Evolutionary conservation across 2,329 filamentous ascomycete genomes (phyloP).

Genomic region (Cryphonectria radicalis): DNA sequence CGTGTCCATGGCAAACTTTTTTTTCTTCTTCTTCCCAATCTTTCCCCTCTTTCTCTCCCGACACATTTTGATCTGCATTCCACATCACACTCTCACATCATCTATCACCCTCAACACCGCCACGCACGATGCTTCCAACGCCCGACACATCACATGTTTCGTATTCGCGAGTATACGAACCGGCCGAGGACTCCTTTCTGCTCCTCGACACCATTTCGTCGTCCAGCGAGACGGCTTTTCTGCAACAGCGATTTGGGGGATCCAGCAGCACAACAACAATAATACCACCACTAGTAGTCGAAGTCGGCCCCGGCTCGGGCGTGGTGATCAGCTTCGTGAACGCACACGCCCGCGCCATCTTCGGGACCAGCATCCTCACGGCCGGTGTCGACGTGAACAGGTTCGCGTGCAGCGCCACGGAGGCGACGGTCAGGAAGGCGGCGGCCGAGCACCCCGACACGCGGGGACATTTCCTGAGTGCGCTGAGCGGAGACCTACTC

Average conservation of each 20-base stretch:
- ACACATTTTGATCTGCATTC: neutral
- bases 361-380: slow-evolving; percentile 73
- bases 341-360: slow-evolving; percentile 72
- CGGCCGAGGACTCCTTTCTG: slow-evolving; percentile 93
- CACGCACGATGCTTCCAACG: slow-evolving; percentile 77
- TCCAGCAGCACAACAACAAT: slow-evolving; percentile 39
- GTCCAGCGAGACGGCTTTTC: slow-evolving; percentile 67
- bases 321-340: slow-evolving; percentile 89
- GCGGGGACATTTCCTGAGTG: slow-evolving; percentile 63
- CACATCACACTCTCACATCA: neutral
- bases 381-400: slow-evolving; percentile 84
- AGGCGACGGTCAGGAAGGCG: slow-evolving; percentile 65
- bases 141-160: slow-evolving; percentile 91
- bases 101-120: neutral
- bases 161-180: slow-evolving; percentile 89
- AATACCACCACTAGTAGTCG: slow-evolving; percentile 67
- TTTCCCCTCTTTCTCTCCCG: neutral
- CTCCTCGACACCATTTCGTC: slow-evolving; percentile 89
- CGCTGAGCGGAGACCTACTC: slow-evolving; percentile 72
- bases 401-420: slow-evolving; percentile 79
- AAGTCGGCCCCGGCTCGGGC: slow-evolving; percentile 90
- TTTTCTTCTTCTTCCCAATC: too few species aligned
- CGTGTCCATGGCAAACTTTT: slow-evolving; percentile 26
- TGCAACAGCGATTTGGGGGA: slow-evolving; percentile 63
- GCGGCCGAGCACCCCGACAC: slow-evolving; percentile 40